Conservation (phyloP, 2,329 filamentous ascomycete genomes). For the Apiospora hydei region DNA sequence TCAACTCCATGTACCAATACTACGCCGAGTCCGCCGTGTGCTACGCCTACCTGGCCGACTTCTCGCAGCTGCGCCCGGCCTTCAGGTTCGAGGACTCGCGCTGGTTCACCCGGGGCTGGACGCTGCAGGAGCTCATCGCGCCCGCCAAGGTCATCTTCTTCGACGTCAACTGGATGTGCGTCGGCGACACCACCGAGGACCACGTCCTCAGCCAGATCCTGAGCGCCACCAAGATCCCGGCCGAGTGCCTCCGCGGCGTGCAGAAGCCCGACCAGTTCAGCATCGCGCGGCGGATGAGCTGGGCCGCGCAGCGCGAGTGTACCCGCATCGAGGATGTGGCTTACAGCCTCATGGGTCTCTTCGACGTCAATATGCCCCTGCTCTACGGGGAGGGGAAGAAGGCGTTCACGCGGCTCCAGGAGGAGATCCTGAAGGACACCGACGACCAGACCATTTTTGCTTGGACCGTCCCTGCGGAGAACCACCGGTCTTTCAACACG, state of each 20-base stretch:
- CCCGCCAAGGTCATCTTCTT: slow-evolving; percentile 23
- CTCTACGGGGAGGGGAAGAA: slow-evolving; percentile 42
- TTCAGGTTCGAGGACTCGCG: slow-evolving; percentile 11
- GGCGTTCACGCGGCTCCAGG: slow-evolving; percentile 41
- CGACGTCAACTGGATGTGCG: slow-evolving; percentile 12
- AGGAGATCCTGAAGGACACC: slow-evolving; percentile 34
- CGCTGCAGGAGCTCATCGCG: slow-evolving; percentile 18
- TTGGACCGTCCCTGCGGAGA: slow-evolving; percentile 5
- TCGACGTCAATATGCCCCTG: slow-evolving; percentile 42
- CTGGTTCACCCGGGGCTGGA: not conserved
- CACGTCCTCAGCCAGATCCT: not conserved
- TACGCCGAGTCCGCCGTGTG: not conserved
- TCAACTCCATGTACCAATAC: slow-evolving; percentile 15
- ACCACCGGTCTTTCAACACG: not conserved
- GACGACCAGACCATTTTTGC: slow-evolving; percentile 14
- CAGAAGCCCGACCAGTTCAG: slow-evolving; percentile 11
- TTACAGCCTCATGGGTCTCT: slow-evolving; percentile 43
- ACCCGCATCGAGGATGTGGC: slow-evolving; percentile 40
- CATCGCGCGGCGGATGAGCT: slow-evolving; percentile 28
- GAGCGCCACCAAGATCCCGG: slow-evolving; percentile 8
- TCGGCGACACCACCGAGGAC: slow-evolving; percentile 6
- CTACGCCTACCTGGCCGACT: slow-evolving; percentile 18
- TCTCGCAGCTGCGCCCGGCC: slow-evolving; percentile 9
- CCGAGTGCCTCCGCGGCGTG: slow-evolving; percentile 8
- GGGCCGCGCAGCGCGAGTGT: slow-evolving; percentile 39